Base-by-base conservation (phyloP, 1,139 yeast genomes). In the Taphrina flavorubra region DNA sequence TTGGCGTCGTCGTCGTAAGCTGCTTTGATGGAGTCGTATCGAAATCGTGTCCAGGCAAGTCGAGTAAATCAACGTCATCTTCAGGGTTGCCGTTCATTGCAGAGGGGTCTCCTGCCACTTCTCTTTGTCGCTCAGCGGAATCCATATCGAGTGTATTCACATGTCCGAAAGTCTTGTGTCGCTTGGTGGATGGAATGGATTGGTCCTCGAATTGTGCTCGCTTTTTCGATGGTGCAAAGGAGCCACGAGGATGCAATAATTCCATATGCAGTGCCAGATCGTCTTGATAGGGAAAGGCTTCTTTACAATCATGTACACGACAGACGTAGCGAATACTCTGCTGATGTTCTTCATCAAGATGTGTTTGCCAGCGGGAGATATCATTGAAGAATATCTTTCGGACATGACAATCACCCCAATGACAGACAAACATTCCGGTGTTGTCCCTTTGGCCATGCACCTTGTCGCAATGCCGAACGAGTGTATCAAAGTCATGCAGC, bases 311-410 rank as follows among this genome's bases (percentile, higher is more conserved):
- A n/a, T 11, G 11, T 10, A 58, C 51, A 13, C 37, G 40, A 44
- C 62, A 58, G 51, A 42, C 51, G 25, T 25, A 44, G 36, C 53
- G 37, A 18, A 58, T 58, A 11, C 39, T 16, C 25, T 46, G 62
- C 53, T 58, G 62, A 42, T 58, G 62, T 58, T 58, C 53, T 31
- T 44, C 42, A n/a, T 58, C 53, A 18, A 58, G 62, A 46, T 58
- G 62, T 25, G 62, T 39, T 31, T 58, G 51, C 62, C 62, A 58
- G 10, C 42, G 39, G 25, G 25, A n/a, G 5, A 31, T 37, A 31
- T 58, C 53, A n/a, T 20, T 20, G 34, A 44, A 58, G 40, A 37
- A 31, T 11, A 58, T 44, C 42, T 36, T 46, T 7, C 62, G 51
- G 18, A 16, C 8, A 10, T 37, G 40, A 44, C 62, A 58, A 10